phyloP scores from a whole-genome alignment of 2,329 filamentous ascomycete genomes.

The Aspergillus glaucus region DNA sequence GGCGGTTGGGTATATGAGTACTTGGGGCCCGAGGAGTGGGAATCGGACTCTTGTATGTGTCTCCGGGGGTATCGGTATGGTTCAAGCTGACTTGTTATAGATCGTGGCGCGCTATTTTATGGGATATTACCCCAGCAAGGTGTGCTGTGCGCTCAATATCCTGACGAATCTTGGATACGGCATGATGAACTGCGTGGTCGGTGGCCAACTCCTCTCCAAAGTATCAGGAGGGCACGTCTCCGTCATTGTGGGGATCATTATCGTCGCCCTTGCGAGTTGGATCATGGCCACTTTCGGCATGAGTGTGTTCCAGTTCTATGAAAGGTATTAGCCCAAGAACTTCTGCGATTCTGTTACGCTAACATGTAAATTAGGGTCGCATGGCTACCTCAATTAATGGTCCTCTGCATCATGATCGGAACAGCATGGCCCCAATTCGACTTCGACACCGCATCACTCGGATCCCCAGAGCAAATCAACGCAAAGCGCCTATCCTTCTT shows the following conservation, averaged over 20 bases:
- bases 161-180: slow-evolving; percentile 39
- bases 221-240: slow-evolving; percentile 33
- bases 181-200: slow-evolving; percentile 39
- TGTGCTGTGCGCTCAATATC: slow-evolving; percentile 36
- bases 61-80: background rate
- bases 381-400: slow-evolving; percentile 36
- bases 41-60: slow-evolving; percentile 37
- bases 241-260: slow-evolving; percentile 34
- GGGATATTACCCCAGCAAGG: slow-evolving; percentile 39
- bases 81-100: slow-evolving; percentile 17
- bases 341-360: background rate
- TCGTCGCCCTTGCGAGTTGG: slow-evolving; percentile 30
- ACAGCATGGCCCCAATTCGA: slow-evolving; percentile 31
- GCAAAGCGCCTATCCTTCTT: slow-evolving; percentile 34
- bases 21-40: slow-evolving; percentile 37
- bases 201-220: slow-evolving; percentile 39
- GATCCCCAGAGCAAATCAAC: slow-evolving; percentile 20
- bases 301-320: slow-evolving; percentile 38
- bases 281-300: slow-evolving; percentile 36
- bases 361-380: slow-evolving; percentile 13
- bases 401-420: slow-evolving; percentile 35
- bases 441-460: slow-evolving; percentile 24
- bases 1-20: slow-evolving; percentile 37
- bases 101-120: slow-evolving; percentile 38
- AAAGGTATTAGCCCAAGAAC: slow-evolving; percentile 24